phyloP scores from a whole-genome alignment of 352 stramenopile genomes.

The Aphanomyces euteiches region DNA sequence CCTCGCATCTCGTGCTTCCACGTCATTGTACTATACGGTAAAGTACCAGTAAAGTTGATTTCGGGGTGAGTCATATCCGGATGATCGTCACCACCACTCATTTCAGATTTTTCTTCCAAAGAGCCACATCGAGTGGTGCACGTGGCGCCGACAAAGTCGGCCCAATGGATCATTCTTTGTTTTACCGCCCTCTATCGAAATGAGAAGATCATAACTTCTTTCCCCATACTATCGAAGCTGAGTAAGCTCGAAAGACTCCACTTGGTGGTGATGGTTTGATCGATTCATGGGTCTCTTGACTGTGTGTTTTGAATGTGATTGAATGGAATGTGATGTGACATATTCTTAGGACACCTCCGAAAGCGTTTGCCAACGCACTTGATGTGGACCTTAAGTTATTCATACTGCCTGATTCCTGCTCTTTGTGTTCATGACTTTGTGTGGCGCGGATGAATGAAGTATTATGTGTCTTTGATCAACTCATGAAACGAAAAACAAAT shows the following conservation, averaged over 20 bases:
- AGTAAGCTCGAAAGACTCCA: slow-evolving; percentile 66
- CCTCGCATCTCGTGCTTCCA: no score
- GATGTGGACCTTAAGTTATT: slow-evolving; percentile 79
- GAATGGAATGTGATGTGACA: slow-evolving; percentile 53
- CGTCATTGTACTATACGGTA: neutral
- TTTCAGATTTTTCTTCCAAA: neutral
- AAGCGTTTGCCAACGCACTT: slow-evolving; percentile 48
- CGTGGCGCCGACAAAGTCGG: neutral
- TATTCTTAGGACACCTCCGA: slow-evolving; percentile 80
- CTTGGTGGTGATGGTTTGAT: slow-evolving; percentile 72
- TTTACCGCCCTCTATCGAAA: slow-evolving; percentile 42
- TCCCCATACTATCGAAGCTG: slow-evolving; percentile 75
- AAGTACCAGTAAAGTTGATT: neutral
- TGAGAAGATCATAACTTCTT: slow-evolving; percentile 80
- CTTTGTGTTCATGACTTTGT: slow-evolving; percentile 17
- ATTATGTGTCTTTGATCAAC: slow-evolving; percentile 71
- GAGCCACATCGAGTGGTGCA: slow-evolving; percentile 5
- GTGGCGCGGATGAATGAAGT: slow-evolving; percentile 59
- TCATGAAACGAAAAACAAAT: slow-evolving; percentile 61
- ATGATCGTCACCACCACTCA: slow-evolving; percentile 17
- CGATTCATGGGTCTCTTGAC: slow-evolving; percentile 29
- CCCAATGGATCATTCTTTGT: neutral
- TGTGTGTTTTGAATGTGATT: slow-evolving; percentile 33
- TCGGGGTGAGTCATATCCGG: slow-evolving; percentile 6
- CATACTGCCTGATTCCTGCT: slow-evolving; percentile 72